Evolutionary conservation across 1,284 basidiomycete genomes (phyloP), one percentile per base, ranked within the genome.

Genomic region (Sporisorium iseilematis-ciliati): DNA sequence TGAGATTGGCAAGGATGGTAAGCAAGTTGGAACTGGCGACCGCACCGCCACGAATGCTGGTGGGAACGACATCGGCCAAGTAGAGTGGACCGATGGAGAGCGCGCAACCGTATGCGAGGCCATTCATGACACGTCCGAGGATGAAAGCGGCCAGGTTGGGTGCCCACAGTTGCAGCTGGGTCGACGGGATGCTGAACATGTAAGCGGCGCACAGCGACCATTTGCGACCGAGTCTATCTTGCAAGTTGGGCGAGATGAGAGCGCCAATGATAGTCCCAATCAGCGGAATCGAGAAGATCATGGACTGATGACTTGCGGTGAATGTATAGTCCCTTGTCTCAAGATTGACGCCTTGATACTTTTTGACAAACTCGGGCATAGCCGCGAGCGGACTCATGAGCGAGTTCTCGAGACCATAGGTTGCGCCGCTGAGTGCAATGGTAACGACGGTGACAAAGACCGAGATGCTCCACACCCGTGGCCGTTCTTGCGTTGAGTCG

Each of bases 101-200:
- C 2, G 79, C 79, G 31, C 65, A 70, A 18, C 79, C 79, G 57
- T 81, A 81, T 7, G 69, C 60, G 33, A 79, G 55, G 2, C 68
- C 77, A 45, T 81, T 81, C 75, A 77, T 78, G 4, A 75, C 64
- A 18, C 79, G 71, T 7, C 79, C 79, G n/a, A 71, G 40, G 54
- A 81, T 74, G 57, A 79, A 81, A 21, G 74, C 77, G 29, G 43
- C 75, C 7, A 81, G 67, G 43, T 78, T 79, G 41, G 79, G 79
- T 4, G 79, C 62, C 69, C 78, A 81, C 2, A 81, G 67, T 49
- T 81, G 76, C 21, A 81, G 48, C 51, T 79, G 76, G 10, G 79
- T 77, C 14, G 77, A 74, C 5, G 75, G 71, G 20, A 81, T 65
- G 45, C 75, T 78, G 46, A 74, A 67, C 52, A 70, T 58, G 63